Conservation (phyloP, 129 eudicot species). For the Centella asiatica region DNA sequence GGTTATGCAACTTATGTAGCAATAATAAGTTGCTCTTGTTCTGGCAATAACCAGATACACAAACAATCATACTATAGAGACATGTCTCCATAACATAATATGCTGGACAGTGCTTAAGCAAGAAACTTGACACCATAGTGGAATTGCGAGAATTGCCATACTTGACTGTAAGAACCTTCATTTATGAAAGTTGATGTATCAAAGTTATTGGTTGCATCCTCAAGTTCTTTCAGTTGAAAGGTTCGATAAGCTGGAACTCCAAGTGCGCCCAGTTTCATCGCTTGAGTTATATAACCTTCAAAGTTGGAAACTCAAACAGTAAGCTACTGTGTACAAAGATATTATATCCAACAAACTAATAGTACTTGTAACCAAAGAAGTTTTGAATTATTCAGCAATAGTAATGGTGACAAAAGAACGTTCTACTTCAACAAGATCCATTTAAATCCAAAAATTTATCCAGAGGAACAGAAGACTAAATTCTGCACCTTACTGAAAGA, state of each 20-base stretch:
- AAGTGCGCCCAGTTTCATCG: slow-evolving; percentile 53
- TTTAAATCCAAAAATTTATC: neutral
- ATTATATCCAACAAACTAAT: too few relatives aligned
- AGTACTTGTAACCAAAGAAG: too few relatives aligned
- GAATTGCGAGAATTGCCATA: slow-evolving; percentile 15
- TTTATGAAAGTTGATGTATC: slow-evolving; percentile 27
- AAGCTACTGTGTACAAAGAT: neutral
- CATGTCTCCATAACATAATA: too few relatives aligned
- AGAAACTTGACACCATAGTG: neutral
- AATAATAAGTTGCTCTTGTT: too few relatives aligned
- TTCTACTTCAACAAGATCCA: neutral
- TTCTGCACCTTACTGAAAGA: neutral
- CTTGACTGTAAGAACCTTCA: slow-evolving; percentile 48
- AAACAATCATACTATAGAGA: too few relatives aligned
- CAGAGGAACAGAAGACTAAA: neutral
- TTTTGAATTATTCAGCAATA: neutral
- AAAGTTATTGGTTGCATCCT: slow-evolving; percentile 64
- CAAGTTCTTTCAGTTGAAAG: slow-evolving; percentile 47
- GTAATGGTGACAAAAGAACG: neutral
- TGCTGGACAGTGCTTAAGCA: neutral
- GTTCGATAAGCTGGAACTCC: slow-evolving; percentile 48
- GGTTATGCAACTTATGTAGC: too few relatives aligned
- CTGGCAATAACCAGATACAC: too few relatives aligned
- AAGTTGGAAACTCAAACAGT: neutral
- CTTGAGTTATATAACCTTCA: slow-evolving; percentile 57